Evolutionary conservation across 257 asterid species (phyloP).

Genomic region (Plantago ovata): DNA sequence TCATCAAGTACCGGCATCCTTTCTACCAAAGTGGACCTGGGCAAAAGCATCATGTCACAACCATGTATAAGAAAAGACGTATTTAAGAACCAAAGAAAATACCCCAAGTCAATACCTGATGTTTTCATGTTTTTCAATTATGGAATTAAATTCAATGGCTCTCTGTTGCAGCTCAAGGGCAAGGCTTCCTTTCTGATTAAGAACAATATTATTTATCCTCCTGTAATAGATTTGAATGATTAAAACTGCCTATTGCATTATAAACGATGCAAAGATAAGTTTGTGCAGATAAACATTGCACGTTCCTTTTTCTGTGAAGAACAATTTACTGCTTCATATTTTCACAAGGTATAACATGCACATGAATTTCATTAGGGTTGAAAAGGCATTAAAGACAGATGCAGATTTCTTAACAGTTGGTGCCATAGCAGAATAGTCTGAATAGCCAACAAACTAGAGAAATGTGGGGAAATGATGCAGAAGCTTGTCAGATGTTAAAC

Average conservation of each 20-base stretch:
- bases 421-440: no score
- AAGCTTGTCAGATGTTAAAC: constrained; percentile 14
- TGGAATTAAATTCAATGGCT: constrained; percentile 87
- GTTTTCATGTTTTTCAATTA: constrained; percentile 68
- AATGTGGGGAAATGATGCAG: not conserved
- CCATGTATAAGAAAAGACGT: constrained; percentile 8
- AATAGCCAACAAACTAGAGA: no score
- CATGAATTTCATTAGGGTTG: not conserved
- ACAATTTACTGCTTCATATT: not conserved
- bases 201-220: constrained; percentile 64
- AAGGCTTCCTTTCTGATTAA: constrained; percentile 80
- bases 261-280: constrained; percentile 6
- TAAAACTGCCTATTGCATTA: constrained; percentile 1
- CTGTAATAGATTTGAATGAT: constrained; percentile 34
- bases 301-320: not conserved
- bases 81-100: constrained; percentile 14
- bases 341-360: not conserved
- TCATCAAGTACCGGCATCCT: constrained; percentile 97
- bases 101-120: constrained; percentile 51
- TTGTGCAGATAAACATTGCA: constrained; percentile 1
- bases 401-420: constrained; percentile 4
- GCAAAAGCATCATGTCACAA: constrained; percentile 21
- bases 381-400: not conserved
- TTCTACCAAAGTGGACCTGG: constrained; percentile 84
- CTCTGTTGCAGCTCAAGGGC: constrained; percentile 97